Percentiles rank a stretch among this genome's conserved stretches.
phyloP scores from a whole-genome alignment of 2,329 filamentous ascomycete genomes.

The Penicillium sp. region DNA sequence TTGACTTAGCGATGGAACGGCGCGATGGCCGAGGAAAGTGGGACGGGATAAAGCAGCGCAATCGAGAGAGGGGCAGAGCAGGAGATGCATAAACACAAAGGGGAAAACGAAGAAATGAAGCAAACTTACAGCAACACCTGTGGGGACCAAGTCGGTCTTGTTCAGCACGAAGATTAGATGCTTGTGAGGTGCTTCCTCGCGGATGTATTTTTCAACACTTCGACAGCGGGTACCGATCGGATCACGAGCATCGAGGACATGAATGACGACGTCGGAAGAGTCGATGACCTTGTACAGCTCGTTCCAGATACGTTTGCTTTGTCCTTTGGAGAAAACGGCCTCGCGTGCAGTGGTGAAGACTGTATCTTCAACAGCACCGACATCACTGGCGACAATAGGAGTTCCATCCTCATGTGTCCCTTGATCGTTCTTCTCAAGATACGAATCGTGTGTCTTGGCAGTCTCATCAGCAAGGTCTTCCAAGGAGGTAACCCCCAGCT shows the following conservation, averaged over 20 bases:
- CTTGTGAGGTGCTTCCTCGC: slow-evolving; percentile 91
- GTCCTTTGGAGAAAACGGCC: slow-evolving; percentile 88
- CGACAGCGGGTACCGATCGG: slow-evolving; percentile 84
- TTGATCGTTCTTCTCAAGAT: slow-evolving; percentile 74
- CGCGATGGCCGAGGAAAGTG: slow-evolving; percentile 20
- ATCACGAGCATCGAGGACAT: slow-evolving; percentile 84
- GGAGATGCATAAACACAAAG: slow-evolving; percentile 1
- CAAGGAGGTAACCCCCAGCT: slow-evolving; percentile 75
- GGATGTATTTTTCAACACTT: slow-evolving; percentile 87
- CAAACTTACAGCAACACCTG: slow-evolving; percentile 83
- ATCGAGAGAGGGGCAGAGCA: slow-evolving; percentile 2
- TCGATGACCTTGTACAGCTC: slow-evolving; percentile 94
- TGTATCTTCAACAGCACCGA: slow-evolving; percentile 39
- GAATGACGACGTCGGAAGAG: slow-evolving; percentile 92
- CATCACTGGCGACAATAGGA: slow-evolving; percentile 52
- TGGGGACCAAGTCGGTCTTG: slow-evolving; percentile 90
- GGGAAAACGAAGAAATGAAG: slow-evolving; percentile 2
- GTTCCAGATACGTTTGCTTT: slow-evolving; percentile 95
- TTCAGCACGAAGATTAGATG: slow-evolving; percentile 86
- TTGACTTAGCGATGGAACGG: slow-evolving; percentile 75
- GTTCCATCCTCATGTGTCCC: slow-evolving; percentile 68
- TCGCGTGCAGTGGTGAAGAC: slow-evolving; percentile 59
- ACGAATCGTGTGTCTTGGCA: slow-evolving; percentile 72
- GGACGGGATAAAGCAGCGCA: background rate
- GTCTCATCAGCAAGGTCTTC: slow-evolving; percentile 75